Evolutionary conservation across 306 rosid species (phyloP).

Genomic region (Vachellia collinsii): DNA sequence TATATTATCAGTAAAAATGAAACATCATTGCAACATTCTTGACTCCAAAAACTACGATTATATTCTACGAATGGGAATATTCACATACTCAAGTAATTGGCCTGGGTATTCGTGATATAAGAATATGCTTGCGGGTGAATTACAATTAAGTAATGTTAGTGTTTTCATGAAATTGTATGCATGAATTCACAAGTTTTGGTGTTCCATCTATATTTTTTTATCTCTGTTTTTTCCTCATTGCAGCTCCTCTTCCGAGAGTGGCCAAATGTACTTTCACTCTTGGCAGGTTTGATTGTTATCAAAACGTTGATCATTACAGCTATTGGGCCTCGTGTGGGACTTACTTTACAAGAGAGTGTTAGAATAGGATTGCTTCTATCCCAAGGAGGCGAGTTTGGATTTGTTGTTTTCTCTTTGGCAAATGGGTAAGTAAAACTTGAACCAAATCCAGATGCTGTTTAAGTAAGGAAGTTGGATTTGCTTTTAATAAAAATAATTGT

Average conservation of each 20-base stretch:
- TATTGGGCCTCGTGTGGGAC: constrained; percentile 98
- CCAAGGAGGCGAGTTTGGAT: constrained; percentile 98
- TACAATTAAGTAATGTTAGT: background rate
- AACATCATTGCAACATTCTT: background rate
- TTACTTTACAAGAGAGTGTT: constrained; percentile 87
- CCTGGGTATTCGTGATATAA: background rate
- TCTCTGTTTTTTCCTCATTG: background rate
- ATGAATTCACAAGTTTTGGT: background rate
- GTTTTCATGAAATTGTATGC: constrained; percentile 6
- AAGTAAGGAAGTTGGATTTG: constrained; percentile 19
- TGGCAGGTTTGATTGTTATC: constrained; percentile 86
- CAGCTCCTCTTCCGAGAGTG: constrained; percentile 96
- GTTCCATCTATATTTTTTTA: background rate
- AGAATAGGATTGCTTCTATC: constrained; percentile 96
- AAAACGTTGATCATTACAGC: constrained; percentile 93
- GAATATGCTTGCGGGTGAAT: background rate
- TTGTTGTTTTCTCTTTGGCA: constrained; percentile 96
- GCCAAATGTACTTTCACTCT: constrained; percentile 95
- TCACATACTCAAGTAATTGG: background rate
- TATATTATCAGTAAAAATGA: constrained; percentile 13
- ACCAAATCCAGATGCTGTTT: constrained; percentile 21
- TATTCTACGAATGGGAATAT: background rate
- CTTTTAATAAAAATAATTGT: constrained; percentile 36
- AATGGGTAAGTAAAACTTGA: constrained; percentile 59
- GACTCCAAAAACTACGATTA: background rate